These are phyloP conservation scores for Aphanomyces astaci DNA, from an alignment of 352 stramenopile species.

Conservation along the genomic window DNA sequence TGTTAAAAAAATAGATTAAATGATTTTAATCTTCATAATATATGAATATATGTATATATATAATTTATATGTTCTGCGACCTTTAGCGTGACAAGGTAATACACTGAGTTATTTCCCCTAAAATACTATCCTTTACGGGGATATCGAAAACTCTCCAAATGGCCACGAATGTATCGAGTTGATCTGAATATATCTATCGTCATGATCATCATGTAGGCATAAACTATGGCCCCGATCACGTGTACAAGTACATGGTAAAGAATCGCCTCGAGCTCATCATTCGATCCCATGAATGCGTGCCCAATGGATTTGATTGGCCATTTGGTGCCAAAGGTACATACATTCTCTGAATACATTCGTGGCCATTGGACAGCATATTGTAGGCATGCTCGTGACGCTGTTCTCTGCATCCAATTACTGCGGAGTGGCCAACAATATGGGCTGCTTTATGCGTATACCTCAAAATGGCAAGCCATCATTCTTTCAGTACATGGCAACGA, in stretches of 20 bases:
- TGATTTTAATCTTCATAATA: too few relatives aligned
- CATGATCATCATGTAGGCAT: too few relatives aligned
- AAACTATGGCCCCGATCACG: slow-evolving; percentile 62
- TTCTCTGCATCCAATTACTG: slow-evolving; percentile 86
- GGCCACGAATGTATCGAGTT: too few relatives aligned
- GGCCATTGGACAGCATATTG: background rate
- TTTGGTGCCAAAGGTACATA: slow-evolving; percentile 52
- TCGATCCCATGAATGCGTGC: slow-evolving; percentile 79
- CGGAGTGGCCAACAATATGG: slow-evolving; percentile 75
- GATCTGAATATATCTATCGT: too few relatives aligned
- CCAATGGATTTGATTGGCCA: slow-evolving; percentile 68
- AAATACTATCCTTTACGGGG: too few relatives aligned
- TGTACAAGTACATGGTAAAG: slow-evolving; percentile 82
- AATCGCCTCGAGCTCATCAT: slow-evolving; percentile 77
- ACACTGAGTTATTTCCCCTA: too few relatives aligned
- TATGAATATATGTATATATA: too few relatives aligned
- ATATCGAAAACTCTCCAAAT: too few relatives aligned
- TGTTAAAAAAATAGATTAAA: too few relatives aligned
- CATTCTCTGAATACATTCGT: background rate
- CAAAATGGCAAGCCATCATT: slow-evolving; percentile 69
- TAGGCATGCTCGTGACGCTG: slow-evolving; percentile 72
- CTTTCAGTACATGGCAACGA: slow-evolving; percentile 83
- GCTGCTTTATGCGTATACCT: slow-evolving; percentile 78
- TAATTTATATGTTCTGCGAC: too few relatives aligned
- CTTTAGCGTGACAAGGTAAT: too few relatives aligned